Evolutionary conservation across 139 green algal species (phyloP).

Genomic region (Tetraselmis chui): DNA sequence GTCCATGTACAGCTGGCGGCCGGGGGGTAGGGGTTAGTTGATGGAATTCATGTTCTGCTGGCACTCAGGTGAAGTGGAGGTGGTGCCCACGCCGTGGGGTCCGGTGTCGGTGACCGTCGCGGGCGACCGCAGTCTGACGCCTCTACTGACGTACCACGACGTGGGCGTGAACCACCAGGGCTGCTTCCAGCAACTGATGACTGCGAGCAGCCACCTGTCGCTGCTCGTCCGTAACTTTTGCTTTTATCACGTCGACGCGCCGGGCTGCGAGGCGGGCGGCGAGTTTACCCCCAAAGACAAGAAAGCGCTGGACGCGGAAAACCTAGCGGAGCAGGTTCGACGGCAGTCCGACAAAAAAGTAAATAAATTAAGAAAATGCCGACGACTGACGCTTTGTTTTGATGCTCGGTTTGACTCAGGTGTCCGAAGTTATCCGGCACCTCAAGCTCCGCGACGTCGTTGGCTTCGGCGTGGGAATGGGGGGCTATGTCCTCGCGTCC

Average conservation of each 20-base stretch:
- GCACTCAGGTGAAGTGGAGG: too few species aligned
- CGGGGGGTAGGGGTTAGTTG: too few species aligned
- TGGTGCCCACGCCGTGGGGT: conserved; percentile 14
- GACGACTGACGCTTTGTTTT: too few species aligned
- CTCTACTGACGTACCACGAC: conserved; percentile 39
- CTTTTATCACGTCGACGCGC: conserved; percentile 33
- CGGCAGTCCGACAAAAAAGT: too few species aligned
- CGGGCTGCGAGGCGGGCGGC: conserved; percentile 28
- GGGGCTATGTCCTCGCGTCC: conserved; percentile 25
- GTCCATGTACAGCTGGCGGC: too few species aligned
- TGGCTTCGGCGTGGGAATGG: conserved; percentile 27
- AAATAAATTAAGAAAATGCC: too few species aligned
- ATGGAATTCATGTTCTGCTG: too few species aligned
- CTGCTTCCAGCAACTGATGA: conserved; percentile 36
- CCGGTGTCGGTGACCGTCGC: conserved; percentile 20
- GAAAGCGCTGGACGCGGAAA: conserved; percentile 22
- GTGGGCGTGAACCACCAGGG: conserved; percentile 37
- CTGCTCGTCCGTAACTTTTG: conserved; percentile 35
- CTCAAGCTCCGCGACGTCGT: conserved; percentile 20
- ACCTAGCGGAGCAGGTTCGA: conserved; percentile 14
- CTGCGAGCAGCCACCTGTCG: conserved; percentile 11
- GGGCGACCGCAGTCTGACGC: conserved; percentile 20
- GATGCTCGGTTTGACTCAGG: too few species aligned
- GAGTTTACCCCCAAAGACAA: too few species aligned
- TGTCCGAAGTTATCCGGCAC: conserved; percentile 27